These are phyloP conservation scores for Rhododendron ferrugineum DNA, from an alignment of 148 eudicot species.

Conservation along the genomic window DNA sequence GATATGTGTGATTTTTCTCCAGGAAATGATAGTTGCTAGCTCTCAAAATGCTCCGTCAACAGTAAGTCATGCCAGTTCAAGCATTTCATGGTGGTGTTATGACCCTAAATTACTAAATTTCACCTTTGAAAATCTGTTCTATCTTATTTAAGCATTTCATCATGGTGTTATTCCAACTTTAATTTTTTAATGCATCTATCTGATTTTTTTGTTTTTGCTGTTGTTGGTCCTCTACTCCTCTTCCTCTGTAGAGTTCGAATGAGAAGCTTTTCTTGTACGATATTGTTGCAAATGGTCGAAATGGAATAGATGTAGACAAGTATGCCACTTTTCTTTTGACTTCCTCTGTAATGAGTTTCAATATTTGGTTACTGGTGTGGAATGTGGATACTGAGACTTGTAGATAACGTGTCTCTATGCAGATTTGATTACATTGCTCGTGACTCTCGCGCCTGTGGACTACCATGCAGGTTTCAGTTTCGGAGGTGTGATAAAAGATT, in stretches of 20 bases:
- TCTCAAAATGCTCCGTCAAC: conserved; percentile 29
- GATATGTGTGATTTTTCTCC: conserved; percentile 2
- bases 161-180: too few species aligned
- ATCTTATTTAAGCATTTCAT: background rate
- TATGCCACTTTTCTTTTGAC: conserved; percentile 13
- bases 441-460: conserved; percentile 72
- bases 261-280: conserved; percentile 63
- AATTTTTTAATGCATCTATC: background rate
- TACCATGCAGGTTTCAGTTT: conserved; percentile 55
- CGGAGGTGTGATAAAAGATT: conserved; percentile 29
- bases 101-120: background rate
- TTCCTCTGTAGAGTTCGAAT: conserved; percentile 30
- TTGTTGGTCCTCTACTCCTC: conserved; percentile 2
- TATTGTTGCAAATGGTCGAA: conserved; percentile 72
- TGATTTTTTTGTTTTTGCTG: background rate
- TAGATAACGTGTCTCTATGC: conserved; percentile 4
- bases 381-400: background rate
- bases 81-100: background rate
- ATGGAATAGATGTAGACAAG: conserved; percentile 75
- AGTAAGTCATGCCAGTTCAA: conserved; percentile 36
- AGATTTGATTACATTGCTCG: conserved; percentile 72
- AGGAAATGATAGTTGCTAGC: conserved; percentile 75
- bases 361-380: background rate
- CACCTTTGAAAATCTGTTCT: background rate
- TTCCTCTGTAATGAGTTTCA: conserved; percentile 1